phyloP scores from a whole-genome alignment of 306 rosid genomes.

The Gynostemma pentaphyllum region DNA sequence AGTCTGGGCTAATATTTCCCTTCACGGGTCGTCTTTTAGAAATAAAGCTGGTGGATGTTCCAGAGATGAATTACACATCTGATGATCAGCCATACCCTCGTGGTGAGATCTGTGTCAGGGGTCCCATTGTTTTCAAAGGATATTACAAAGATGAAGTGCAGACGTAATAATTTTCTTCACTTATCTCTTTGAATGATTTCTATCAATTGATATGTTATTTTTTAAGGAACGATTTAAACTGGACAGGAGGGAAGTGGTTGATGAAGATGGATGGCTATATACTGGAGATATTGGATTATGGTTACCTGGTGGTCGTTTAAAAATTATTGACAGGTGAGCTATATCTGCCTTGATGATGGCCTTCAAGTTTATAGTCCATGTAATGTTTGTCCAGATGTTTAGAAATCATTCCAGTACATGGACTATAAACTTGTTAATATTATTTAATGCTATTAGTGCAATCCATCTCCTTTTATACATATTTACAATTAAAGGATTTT shows the following conservation, averaged over 20 bases:
- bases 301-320: slow-evolving; percentile 87
- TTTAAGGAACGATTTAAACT: slow-evolving; percentile 18
- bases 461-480: neutral
- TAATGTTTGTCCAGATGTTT: too few relatives aligned
- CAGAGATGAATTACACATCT: slow-evolving; percentile 91
- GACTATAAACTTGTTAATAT: too few relatives aligned
- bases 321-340: slow-evolving; percentile 88
- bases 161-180: slow-evolving; percentile 48
- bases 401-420: too few relatives aligned
- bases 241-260: slow-evolving; percentile 84
- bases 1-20: slow-evolving; percentile 10
- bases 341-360: neutral
- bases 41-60: slow-evolving; percentile 92
- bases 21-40: slow-evolving; percentile 42
- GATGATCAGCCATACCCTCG: slow-evolving; percentile 87
- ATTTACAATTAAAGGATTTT: neutral
- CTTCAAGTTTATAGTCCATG: too few relatives aligned
- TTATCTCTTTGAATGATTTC: slow-evolving; percentile 13
- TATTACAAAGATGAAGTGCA: slow-evolving; percentile 89
- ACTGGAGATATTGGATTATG: slow-evolving; percentile 90
- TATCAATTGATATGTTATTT: neutral
- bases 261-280: slow-evolving; percentile 93
- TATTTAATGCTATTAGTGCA: too few relatives aligned
- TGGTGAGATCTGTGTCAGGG: slow-evolving; percentile 98
- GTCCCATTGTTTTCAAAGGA: slow-evolving; percentile 78